Conservation (phyloP, 805 yeast species). For the Hanseniaspora lindneri region DNA sequence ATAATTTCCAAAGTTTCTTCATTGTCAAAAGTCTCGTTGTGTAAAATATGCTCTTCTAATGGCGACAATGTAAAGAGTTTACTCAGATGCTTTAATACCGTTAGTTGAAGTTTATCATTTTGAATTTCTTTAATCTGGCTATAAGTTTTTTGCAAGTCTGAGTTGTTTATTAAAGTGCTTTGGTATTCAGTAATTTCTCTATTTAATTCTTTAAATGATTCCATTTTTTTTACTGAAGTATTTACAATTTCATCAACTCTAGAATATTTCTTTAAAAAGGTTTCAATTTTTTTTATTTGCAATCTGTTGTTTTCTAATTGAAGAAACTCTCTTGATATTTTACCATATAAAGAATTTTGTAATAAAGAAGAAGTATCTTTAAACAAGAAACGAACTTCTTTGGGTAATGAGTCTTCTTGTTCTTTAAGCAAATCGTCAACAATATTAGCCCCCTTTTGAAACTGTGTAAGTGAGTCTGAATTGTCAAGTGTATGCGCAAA, state of each 20-base stretch:
- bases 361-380: not conserved
- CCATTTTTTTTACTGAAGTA: conserved; percentile 1
- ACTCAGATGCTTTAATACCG: conserved; percentile 42
- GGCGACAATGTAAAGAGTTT: conserved; percentile 56
- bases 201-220: conserved; percentile 21
- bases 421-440: conserved; percentile 17
- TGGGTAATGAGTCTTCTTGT: conserved; percentile 17
- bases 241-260: not conserved
- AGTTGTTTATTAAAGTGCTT: not conserved
- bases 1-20: conserved; percentile 51
- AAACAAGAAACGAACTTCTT: conserved; percentile 16
- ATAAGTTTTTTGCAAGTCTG: conserved; percentile 19
- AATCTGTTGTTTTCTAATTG: conserved; percentile 8
- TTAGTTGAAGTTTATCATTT: conserved; percentile 35
- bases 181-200: not conserved
- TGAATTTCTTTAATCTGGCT: conserved; percentile 16
- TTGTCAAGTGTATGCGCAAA: conserved; percentile 18
- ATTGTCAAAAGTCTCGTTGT: conserved; percentile 30
- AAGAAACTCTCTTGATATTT: conserved; percentile 4
- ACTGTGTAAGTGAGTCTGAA: conserved; percentile 17
- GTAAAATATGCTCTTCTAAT: conserved; percentile 53
- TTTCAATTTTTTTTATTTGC: conserved; percentile 1
- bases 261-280: not conserved
- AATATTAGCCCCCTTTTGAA: conserved; percentile 14
- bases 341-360: conserved; percentile 19